Conservation (phyloP, 352 stramenopile genomes). For the Discostella stelligera region DNA sequence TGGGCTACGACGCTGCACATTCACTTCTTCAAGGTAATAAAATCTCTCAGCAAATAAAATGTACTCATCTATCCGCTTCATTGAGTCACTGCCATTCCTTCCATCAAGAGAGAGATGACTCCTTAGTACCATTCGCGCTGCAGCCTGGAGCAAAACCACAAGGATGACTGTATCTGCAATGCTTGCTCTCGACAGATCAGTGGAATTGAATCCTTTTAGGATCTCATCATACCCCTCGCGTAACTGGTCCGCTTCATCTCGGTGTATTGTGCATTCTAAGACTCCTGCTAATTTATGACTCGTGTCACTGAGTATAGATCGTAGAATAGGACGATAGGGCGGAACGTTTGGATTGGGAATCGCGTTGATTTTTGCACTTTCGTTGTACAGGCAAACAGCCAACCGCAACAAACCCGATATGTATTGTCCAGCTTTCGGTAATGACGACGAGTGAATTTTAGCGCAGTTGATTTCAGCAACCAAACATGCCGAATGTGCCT, state of each 20-base stretch:
- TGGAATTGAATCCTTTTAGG: constrained; percentile 20
- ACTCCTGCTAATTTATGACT: neutral
- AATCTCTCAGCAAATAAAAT: constrained; percentile 20
- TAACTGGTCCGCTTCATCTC: constrained; percentile 11
- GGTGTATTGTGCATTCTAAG: neutral
- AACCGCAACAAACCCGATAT: constrained; percentile 28
- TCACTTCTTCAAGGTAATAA: constrained; percentile 13
- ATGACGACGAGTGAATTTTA: constrained; percentile 6
- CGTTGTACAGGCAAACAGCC: constrained; percentile 25
- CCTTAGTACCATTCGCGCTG: constrained; percentile 10
- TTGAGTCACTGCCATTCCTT: constrained; percentile 2
- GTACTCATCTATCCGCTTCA: constrained; percentile 9
- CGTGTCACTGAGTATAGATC: constrained; percentile 15
- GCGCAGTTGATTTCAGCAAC: constrained; percentile 12
- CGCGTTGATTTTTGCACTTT: constrained; percentile 7
- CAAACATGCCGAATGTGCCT: constrained; percentile 10
- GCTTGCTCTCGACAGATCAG: constrained; percentile 14
- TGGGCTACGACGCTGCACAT: neutral
- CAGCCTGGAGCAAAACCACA: constrained; percentile 23
- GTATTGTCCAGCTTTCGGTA: constrained; percentile 9
- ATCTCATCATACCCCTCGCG: constrained; percentile 20
- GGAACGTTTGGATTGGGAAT: constrained; percentile 12
- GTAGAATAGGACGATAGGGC: constrained; percentile 27
- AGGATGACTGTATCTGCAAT: constrained; percentile 32
- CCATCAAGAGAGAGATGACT: neutral